phyloP scores from a whole-genome alignment of 2,329 filamentous ascomycete genomes.

The Sordariomycetes sp. region DNA sequence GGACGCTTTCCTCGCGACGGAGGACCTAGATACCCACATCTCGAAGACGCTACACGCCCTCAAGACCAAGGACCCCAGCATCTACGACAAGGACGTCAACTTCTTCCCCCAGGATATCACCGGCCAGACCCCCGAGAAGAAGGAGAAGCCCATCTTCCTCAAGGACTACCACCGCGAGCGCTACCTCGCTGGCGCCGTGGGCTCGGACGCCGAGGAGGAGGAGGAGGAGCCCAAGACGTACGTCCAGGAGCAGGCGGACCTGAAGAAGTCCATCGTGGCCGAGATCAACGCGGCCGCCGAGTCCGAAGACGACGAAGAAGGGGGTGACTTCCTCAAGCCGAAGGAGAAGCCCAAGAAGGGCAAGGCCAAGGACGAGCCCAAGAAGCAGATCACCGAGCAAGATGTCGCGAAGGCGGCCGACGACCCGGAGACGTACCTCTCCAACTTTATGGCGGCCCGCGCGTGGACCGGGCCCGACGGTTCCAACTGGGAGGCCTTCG shows the following conservation, averaged over 20 bases:
- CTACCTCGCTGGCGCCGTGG: conserved; percentile 55
- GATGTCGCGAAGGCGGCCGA: conserved; percentile 69
- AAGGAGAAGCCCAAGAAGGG: conserved; percentile 43
- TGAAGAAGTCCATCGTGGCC: conserved; percentile 65
- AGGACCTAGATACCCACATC: conserved; percentile 76
- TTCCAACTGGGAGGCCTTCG: conserved; percentile 64
- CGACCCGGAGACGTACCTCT: conserved; percentile 85
- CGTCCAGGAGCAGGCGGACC: conserved; percentile 72
- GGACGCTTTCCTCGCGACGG: conserved; percentile 73
- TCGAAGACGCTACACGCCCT: conserved; percentile 79
- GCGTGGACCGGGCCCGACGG: conserved; percentile 65
- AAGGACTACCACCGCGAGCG: conserved; percentile 88
- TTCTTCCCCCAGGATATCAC: conserved; percentile 36
- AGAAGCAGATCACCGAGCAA: conserved; percentile 28
- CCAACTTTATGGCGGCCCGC: conserved; percentile 84
- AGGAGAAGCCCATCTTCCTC: conserved; percentile 75
- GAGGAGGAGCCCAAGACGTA: conserved; percentile 58
- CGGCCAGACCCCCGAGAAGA: conserved; percentile 24
- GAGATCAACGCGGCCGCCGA: conserved; percentile 59
- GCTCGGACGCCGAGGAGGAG: conserved; percentile 19
- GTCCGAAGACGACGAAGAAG: conserved; percentile 33
- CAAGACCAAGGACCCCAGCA: conserved; percentile 75
- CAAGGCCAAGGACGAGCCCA: conserved; percentile 16
- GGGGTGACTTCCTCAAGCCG: not conserved
- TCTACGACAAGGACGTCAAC: conserved; percentile 72